phyloP scores from a whole-genome alignment of 441 rosid species.

The Gossypium lobatum region DNA sequence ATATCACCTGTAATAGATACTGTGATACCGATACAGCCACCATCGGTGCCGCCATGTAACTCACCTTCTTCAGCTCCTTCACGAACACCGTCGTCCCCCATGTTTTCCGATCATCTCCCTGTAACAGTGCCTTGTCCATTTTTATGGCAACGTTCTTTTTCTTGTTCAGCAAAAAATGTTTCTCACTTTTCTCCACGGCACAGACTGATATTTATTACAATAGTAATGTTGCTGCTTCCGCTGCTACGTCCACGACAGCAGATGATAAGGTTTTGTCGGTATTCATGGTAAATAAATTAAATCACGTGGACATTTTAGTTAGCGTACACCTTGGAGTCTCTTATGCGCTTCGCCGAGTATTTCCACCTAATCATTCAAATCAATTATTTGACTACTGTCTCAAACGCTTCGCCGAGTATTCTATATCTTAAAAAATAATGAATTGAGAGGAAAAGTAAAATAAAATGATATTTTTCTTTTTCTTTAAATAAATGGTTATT shows the following conservation, averaged over 20 bases:
- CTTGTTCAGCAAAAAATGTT: not conserved
- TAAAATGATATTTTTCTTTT: not conserved
- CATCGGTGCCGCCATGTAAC: conserved; percentile 30
- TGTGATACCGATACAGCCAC: conserved; percentile 25
- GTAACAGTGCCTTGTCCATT: conserved; percentile 9
- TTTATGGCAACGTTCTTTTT: not conserved
- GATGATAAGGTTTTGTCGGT: not conserved
- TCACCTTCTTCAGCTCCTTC: conserved; percentile 29
- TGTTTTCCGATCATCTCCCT: not conserved
- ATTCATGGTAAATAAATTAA: not conserved
- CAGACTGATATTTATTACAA: not conserved
- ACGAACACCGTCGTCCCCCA: not conserved
- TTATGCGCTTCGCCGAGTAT: not conserved
- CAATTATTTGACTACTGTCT: not conserved
- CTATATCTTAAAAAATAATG: too few species aligned
- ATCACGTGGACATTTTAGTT: not conserved
- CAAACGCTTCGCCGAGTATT: not conserved
- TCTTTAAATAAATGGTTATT: not conserved
- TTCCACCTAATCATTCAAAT: too few species aligned
- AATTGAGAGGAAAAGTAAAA: too few species aligned
- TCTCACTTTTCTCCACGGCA: not conserved
- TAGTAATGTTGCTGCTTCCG: too few species aligned
- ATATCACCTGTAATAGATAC: conserved; percentile 30
- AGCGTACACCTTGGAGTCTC: not conserved
- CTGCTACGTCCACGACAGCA: not conserved